Evolutionary conservation across 2,329 filamentous ascomycete species (phyloP).

Genomic region (Graphiopsis chlorocephala): DNA sequence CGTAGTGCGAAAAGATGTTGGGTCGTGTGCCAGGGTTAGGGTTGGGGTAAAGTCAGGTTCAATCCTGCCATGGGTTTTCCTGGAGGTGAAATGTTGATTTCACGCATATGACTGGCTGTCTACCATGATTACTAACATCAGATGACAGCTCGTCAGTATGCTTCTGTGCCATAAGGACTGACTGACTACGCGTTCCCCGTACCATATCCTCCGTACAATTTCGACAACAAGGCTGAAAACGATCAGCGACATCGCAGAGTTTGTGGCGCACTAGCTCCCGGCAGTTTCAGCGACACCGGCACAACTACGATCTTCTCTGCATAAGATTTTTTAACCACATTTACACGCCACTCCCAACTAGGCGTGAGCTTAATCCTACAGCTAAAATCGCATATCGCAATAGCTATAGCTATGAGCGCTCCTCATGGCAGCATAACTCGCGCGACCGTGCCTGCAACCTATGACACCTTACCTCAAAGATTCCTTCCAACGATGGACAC

Average conservation of each 20-base stretch:
- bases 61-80: too few species aligned
- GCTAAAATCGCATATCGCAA: not conserved
- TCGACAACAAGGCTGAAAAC: not conserved
- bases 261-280: not conserved
- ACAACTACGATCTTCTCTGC: not conserved
- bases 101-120: too few species aligned
- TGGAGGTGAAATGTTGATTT: too few species aligned
- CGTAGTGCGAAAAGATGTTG: too few species aligned
- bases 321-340: not conserved
- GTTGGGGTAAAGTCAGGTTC: not conserved
- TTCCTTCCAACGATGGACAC: not conserved
- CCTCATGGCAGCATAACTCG: not conserved
- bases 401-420: not conserved
- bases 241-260: not conserved
- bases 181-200: too few species aligned
- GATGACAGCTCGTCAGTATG: too few species aligned
- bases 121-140: too few species aligned
- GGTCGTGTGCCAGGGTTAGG: not conserved
- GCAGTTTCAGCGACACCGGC: not conserved
- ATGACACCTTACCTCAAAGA: not conserved
- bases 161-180: too few species aligned
- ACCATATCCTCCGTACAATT: too few species aligned
- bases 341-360: not conserved
- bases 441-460: not conserved
- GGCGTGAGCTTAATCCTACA: constrained; percentile 5